These are phyloP conservation scores for Leccinum fibrillosum DNA, from an alignment of 768 basidiomycete genomes.

Conservation along the genomic window DNA sequence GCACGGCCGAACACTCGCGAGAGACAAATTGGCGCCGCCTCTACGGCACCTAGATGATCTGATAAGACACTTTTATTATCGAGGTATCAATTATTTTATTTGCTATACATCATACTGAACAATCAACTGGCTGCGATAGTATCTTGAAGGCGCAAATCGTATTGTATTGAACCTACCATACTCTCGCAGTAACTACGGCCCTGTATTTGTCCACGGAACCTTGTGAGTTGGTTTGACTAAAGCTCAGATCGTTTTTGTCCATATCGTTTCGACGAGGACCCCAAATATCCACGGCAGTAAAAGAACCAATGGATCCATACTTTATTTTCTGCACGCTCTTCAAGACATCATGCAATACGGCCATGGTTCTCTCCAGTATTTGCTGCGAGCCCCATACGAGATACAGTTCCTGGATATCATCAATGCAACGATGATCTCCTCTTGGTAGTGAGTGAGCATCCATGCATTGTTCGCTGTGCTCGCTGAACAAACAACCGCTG, in stretches of 20 bases:
- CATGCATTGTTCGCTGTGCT: neutral
- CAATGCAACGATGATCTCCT: neutral
- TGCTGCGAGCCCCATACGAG: conserved; percentile 27
- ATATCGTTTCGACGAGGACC: conserved; percentile 43
- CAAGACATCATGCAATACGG: conserved; percentile 44
- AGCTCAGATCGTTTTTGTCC: neutral
- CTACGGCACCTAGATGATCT: conserved; percentile 49
- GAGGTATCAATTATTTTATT: conserved; percentile 34
- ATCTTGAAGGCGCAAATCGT: conserved; percentile 15
- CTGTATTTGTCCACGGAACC: conserved; percentile 14
- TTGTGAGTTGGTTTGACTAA: conserved; percentile 11
- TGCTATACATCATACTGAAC: neutral
- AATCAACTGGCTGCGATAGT: conserved; percentile 7
- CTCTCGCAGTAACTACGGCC: conserved; percentile 15
- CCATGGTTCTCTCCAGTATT: conserved; percentile 38
- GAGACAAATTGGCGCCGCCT: conserved; percentile 41
- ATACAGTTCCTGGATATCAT: neutral
- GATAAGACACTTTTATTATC: conserved; percentile 64
- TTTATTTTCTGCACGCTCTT: conserved; percentile 36
- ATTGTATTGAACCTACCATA: conserved; percentile 1
- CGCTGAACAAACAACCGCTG: neutral
- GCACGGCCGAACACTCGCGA: no score
- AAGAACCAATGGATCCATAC: conserved; percentile 53
- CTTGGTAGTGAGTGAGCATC: conserved; percentile 42
- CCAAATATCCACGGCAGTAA: conserved; percentile 42